Evolutionary conservation across 1,284 basidiomycete species (phyloP).

Genomic region (Ceratobasidium theobromae): DNA sequence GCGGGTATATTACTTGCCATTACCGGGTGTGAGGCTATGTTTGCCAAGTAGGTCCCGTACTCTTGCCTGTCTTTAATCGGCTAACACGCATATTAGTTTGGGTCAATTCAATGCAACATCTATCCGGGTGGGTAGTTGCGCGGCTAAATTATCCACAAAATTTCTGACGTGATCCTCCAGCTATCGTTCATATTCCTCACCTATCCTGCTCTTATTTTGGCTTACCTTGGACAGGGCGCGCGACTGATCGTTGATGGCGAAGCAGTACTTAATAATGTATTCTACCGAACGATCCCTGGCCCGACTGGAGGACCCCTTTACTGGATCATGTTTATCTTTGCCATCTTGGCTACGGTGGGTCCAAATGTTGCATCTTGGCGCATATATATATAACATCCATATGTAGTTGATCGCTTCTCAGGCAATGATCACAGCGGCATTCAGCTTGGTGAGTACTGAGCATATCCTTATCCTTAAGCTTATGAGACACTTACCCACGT

Average conservation of each 20-base stretch:
- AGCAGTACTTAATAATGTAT: conserved; percentile 55
- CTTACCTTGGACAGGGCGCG: conserved; percentile 70
- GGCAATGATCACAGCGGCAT: conserved; percentile 69
- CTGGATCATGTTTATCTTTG: conserved; percentile 64
- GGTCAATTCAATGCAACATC: conserved; percentile 63
- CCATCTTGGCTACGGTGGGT: conserved; percentile 61
- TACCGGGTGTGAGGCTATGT: conserved; percentile 68
- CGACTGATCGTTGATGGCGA: conserved; percentile 55
- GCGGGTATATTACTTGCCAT: conserved; percentile 64
- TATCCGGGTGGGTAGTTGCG: conserved; percentile 48
- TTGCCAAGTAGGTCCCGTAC: conserved; percentile 54
- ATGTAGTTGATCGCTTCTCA: conserved; percentile 59
- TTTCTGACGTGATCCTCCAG: conserved; percentile 40
- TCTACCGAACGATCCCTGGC: conserved; percentile 66
- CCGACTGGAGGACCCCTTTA: conserved; percentile 53
- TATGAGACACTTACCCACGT: not conserved
- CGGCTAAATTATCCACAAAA: not conserved
- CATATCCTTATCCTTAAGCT: conserved; percentile 30
- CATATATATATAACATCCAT: conserved; percentile 11
- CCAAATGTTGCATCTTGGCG: not conserved
- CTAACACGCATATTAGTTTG: conserved; percentile 47
- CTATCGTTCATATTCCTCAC: conserved; percentile 56
- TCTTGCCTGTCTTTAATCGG: not conserved
- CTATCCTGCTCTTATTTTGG: conserved; percentile 62
- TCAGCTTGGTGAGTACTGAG: conserved; percentile 49